These are phyloP conservation scores for Geotrichum histeridarum DNA, from an alignment of 1,139 yeast genomes.

Conservation along the genomic window DNA sequence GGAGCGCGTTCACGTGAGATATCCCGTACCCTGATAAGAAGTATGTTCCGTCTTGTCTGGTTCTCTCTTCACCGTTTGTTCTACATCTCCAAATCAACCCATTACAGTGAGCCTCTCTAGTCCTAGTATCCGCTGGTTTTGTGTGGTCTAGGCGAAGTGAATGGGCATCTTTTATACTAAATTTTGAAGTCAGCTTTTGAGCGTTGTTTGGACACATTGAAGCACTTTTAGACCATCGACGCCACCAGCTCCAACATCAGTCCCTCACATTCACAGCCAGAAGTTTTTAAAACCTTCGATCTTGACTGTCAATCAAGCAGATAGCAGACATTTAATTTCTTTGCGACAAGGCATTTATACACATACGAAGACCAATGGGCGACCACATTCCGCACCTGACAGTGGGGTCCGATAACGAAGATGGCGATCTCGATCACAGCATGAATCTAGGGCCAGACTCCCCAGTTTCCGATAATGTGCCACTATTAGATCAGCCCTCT, in stretches of 20 bases:
- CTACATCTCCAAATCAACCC: too few relatives aligned
- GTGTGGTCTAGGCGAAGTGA: too few relatives aligned
- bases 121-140: too few relatives aligned
- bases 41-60: neutral
- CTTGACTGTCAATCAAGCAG: neutral
- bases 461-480: neutral
- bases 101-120: too few relatives aligned
- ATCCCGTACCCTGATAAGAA: constrained; percentile 4
- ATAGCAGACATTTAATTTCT: neutral
- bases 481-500: neutral
- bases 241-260: neutral
- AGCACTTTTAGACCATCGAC: neutral
- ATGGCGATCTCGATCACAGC: constrained; percentile 5
- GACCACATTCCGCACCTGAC: neutral
- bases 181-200: too few relatives aligned
- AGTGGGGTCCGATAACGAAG: constrained; percentile 7
- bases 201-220: too few relatives aligned
- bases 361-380: neutral
- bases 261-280: neutral
- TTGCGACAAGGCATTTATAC: neutral
- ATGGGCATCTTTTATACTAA: too few relatives aligned
- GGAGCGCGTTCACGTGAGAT: neutral
- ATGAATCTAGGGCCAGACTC: neutral
- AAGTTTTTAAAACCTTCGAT: neutral
- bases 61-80: too few relatives aligned